phyloP scores from a whole-genome alignment of 2,329 filamentous ascomycete genomes.

The Venturia pyrina region DNA sequence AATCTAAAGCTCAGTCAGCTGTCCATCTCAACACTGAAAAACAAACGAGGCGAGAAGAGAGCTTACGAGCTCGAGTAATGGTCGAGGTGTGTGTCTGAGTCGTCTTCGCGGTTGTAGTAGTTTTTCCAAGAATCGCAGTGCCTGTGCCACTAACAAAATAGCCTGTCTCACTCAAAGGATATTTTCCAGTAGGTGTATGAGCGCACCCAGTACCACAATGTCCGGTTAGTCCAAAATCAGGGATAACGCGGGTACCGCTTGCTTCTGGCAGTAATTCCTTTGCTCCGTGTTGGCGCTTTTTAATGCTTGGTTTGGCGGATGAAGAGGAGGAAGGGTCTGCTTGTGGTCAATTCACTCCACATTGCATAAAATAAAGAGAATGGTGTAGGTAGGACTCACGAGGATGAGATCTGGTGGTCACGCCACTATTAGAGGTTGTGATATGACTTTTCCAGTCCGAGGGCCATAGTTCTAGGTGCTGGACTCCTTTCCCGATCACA shows the following conservation, averaged over 20 bases:
- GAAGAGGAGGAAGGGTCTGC: not conserved
- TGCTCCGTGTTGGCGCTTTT: not conserved
- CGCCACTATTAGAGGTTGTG: too few species aligned
- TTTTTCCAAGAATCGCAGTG: not conserved
- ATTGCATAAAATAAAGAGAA: not conserved
- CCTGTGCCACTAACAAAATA: not conserved
- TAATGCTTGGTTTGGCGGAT: not conserved
- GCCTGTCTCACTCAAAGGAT: not conserved
- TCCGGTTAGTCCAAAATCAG: not conserved
- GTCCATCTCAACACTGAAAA: not conserved
- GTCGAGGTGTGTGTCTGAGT: not conserved
- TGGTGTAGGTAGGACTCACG: not conserved
- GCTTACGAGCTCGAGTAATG: not conserved
- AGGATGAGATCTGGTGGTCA: not conserved
- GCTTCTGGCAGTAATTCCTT: not conserved
- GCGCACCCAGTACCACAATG: not conserved
- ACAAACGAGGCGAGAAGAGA: not conserved
- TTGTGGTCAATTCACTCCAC: not conserved
- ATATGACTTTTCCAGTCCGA: too few species aligned
- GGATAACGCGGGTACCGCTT: not conserved
- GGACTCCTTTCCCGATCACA: too few species aligned
- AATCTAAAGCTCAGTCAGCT: not conserved
- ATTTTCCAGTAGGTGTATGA: too few species aligned
- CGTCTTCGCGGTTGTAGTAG: not conserved
- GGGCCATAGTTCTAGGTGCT: too few species aligned